Percentiles rank a stretch among this genome's conserved stretches.
phyloP scores from a whole-genome alignment of 805 yeast species.

The Barnettozyma sp. region DNA sequence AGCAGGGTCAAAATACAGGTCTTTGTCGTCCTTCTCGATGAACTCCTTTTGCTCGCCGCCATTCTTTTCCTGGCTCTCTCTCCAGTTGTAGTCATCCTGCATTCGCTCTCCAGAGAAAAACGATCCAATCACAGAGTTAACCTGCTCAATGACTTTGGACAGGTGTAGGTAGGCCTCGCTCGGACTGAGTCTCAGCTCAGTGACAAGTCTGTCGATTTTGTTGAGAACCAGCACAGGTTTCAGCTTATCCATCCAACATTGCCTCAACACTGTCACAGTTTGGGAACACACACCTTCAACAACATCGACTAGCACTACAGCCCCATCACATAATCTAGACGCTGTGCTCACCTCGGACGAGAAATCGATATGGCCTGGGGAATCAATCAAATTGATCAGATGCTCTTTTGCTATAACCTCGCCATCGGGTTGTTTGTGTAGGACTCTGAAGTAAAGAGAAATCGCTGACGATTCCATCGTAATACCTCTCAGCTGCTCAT shows the following conservation, averaged over 20 bases:
- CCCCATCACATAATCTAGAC: constrained; percentile 94
- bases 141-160: constrained; percentile 78
- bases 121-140: constrained; percentile 89
- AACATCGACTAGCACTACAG: constrained; percentile 89
- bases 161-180: constrained; percentile 80
- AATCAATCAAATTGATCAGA: constrained; percentile 86
- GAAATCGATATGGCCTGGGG: constrained; percentile 99
- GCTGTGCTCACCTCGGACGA: constrained; percentile 95
- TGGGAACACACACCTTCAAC: constrained; percentile 99
- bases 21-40: constrained; percentile 72
- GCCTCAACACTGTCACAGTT: constrained; percentile 89
- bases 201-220: constrained; percentile 80
- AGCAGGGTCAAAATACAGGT: constrained; percentile 80
- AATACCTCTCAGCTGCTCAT: constrained; percentile 92
- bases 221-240: constrained; percentile 85
- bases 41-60: constrained; percentile 40
- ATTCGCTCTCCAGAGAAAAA: constrained; percentile 89
- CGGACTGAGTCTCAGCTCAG: constrained; percentile 77
- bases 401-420: constrained; percentile 57
- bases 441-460: constrained; percentile 78
- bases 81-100: constrained; percentile 76
- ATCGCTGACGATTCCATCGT: constrained; percentile 98
- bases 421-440: constrained; percentile 37
- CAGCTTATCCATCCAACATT: constrained; percentile 90
- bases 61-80: constrained; percentile 51